Base-by-base conservation (phyloP, 108 stramenopile species). In the Nitzschia sp. region DNA sequence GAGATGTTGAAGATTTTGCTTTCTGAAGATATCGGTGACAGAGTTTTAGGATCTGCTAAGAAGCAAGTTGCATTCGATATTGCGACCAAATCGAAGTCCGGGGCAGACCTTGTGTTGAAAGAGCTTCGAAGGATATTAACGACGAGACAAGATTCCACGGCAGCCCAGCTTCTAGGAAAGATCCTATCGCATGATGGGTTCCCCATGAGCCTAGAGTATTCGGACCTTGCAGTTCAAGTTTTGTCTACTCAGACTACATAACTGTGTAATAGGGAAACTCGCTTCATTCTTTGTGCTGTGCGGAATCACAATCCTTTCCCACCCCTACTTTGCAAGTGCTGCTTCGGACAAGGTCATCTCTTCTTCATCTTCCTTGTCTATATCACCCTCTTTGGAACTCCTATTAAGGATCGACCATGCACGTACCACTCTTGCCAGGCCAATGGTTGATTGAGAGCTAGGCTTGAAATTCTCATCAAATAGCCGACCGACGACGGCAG, bases 151-250 rank as follows among this genome's bases (percentile, higher is more conserved):
- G 87, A 91, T 77, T 46, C 64, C 10, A 75, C 55, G 2, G 73
- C 76, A 25, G 90, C 90, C 41, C 77, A 86, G 69, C 71, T 91
- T 44, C 64, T 91, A 10, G 90, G 90, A n/a, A 76, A 77, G 43
- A 69, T 91, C 40, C 39, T 91, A 39, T 42, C 73, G 37, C 53
- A 71, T 14, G 73, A 71, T 34, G 58, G 81, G 41, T 85, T 83
- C 61, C 67, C 67, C 29, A 70, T 65, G 53, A 66, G 61, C 0
- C 53, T 79, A 22, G 69, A 85, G 26, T 89, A 79, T 65, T 73
- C 84, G 41, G 48, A 85, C 34, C 68, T 89, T 53, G 88, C 88
- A 8, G 60, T 76, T 65, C 62, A 76, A 24, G 51, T 76, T 19
- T 60, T 76, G 61, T 53, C 66, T 12, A 48, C 46, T 15, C 46